A percentile compares a stretch with the other conserved stretches of the same genome.
These are phyloP conservation scores for Pythium rishiriense DNA, from an alignment of 352 stramenopile species.

Conservation along the genomic window DNA sequence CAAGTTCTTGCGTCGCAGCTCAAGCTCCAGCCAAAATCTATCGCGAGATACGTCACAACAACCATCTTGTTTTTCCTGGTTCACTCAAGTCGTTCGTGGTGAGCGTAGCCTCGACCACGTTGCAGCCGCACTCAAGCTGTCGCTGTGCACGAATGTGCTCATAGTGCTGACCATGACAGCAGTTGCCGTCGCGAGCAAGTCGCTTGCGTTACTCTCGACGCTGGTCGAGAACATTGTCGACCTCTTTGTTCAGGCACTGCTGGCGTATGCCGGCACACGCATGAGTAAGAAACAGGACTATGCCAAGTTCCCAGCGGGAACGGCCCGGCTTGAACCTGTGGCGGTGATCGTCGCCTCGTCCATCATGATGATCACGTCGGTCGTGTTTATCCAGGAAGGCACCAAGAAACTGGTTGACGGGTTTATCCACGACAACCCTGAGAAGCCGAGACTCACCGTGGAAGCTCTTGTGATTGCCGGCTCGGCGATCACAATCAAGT, in stretches of 20 bases:
- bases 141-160: slow-evolving; percentile 57
- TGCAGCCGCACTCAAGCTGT: slow-evolving; percentile 51
- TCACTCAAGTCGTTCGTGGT: slow-evolving; percentile 31
- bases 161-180: slow-evolving; percentile 71
- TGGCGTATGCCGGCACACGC: slow-evolving; percentile 87
- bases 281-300: slow-evolving; percentile 70
- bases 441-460: slow-evolving; percentile 83
- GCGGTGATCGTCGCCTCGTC: slow-evolving; percentile 91
- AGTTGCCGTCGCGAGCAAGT: slow-evolving; percentile 76
- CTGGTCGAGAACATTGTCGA: slow-evolving; percentile 93
- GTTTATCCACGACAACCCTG: slow-evolving; percentile 53
- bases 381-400: slow-evolving; percentile 80
- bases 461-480: slow-evolving; percentile 83
- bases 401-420: slow-evolving; percentile 47
- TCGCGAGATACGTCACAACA: neutral
- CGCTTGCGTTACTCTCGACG: slow-evolving; percentile 89
- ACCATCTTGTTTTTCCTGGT: slow-evolving; percentile 3
- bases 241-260: slow-evolving; percentile 88
- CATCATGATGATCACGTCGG: slow-evolving; percentile 91
- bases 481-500: slow-evolving; percentile 60
- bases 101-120: slow-evolving; percentile 55
- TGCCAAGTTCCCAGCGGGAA: slow-evolving; percentile 91
- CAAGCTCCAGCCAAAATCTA: slow-evolving; percentile 3
- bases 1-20: slow-evolving; percentile 12
- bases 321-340: slow-evolving; percentile 89